A percentile compares a stretch with the other conserved stretches of the same genome.
Evolutionary conservation across 768 basidiomycete species (phyloP).

Genomic region (Mrakia blollopis): DNA sequence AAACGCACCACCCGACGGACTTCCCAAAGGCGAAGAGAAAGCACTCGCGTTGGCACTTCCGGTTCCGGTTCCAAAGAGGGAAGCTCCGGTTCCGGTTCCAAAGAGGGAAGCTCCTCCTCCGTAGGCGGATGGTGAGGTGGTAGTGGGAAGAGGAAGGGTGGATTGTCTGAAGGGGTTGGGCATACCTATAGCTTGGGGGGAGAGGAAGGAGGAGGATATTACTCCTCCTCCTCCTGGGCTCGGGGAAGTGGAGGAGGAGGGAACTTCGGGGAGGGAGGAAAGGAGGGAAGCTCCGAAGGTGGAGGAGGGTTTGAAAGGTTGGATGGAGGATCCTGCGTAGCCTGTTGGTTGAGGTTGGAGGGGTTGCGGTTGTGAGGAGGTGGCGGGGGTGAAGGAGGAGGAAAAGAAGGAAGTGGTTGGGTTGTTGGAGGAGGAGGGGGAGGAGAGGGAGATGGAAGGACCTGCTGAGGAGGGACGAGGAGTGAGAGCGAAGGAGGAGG

Average conservation of each 20-base stretch:
- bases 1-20: not conserved
- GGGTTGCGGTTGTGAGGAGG: conserved; percentile 34
- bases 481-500: conserved; percentile 62
- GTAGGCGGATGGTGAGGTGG: not conserved
- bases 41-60: not conserved
- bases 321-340: conserved; percentile 54
- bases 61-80: not conserved
- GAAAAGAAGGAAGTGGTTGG: conserved; percentile 29
- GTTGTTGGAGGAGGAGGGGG: too few species aligned
- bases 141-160: not conserved
- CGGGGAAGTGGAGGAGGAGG: conserved; percentile 37
- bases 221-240: not conserved
- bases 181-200: conserved; percentile 7
- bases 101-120: not conserved
- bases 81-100: not conserved
- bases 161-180: conserved; percentile 30
- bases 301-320: conserved; percentile 76
- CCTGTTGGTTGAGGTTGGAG: conserved; percentile 54
- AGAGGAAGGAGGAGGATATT: conserved; percentile 16
- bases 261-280: conserved; percentile 68
- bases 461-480: conserved; percentile 53
- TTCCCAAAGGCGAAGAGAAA: not conserved
- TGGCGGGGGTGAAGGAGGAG: not conserved
- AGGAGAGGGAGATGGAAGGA: conserved; percentile 41
- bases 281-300: conserved; percentile 72